Evolutionary conservation across 345 rosid genomes (phyloP).

Genomic region (Corchorus capsularis): DNA sequence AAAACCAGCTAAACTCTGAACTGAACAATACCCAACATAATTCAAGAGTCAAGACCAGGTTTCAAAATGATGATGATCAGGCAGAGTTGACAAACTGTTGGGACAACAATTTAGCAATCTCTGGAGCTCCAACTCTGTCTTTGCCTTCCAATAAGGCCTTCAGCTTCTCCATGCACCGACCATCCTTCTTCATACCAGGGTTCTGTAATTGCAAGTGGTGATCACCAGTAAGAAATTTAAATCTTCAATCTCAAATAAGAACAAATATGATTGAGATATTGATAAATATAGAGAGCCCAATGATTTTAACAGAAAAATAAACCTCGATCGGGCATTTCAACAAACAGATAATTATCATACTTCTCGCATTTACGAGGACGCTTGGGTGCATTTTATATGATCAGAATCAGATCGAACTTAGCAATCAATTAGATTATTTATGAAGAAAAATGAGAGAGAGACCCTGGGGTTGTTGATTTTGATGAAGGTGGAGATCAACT

Average conservation of each 20-base stretch:
- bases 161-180: constrained; percentile 40
- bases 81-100: constrained; percentile 30
- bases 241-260: not conserved
- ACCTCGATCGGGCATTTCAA: constrained; percentile 12
- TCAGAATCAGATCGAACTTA: not conserved
- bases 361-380: not conserved
- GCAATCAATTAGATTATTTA: too few relatives aligned
- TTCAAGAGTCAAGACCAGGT: too few relatives aligned
- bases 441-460: not conserved
- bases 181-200: constrained; percentile 44
- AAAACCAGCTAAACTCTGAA: not conserved
- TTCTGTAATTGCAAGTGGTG: constrained; percentile 26
- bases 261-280: not conserved
- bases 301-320: too few relatives aligned
- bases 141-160: constrained; percentile 41
- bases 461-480: constrained; percentile 56
- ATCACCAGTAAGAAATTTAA: not conserved
- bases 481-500: constrained; percentile 48
- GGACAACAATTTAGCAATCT: constrained; percentile 43
- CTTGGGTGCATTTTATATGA: not conserved
- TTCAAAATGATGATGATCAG: not conserved
- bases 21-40: not conserved
- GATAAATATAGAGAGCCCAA: not conserved
- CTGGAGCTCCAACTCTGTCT: constrained; percentile 41
- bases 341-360: not conserved